Evolutionary conservation across 805 yeast species (phyloP), one percentile per base, ranked within the genome.

Genomic region (Ogataea populi-albae): DNA sequence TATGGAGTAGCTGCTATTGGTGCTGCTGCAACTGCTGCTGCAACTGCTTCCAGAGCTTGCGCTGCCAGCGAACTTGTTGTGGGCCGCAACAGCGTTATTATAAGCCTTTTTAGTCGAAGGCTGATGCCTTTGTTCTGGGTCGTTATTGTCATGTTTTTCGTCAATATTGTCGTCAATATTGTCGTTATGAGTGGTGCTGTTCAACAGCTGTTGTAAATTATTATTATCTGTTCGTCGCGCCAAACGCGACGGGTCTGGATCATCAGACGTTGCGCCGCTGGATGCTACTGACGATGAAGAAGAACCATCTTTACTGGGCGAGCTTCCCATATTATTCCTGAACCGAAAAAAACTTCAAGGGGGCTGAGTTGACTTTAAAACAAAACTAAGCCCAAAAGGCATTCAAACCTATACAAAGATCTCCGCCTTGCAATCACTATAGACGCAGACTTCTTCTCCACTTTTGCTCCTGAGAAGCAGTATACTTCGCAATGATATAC

Each of bases 281-380:
- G 50, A 40, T 28, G 57, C 30, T 33, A 48, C 50, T 40, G 53
- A 67, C 47, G 68, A 69, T 34, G 62, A 50, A 32, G 60, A 37
- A 39, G 50, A 37, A 37, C 56, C 68, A 62, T 62, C 59, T 50
- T 55, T 59, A 41, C 66, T 62, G 49, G 67, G 67, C 40, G 66
- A 57, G 55, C 62, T 64, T 48, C 64, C 64, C 64, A 59, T 59
- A 33, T 43, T 47, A 38, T 35, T 33, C 31, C 23, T 12, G 9
- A 15, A 17, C 27, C 32, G 11, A 25, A 25, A 25, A 25, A n/a
- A n/a, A n/a, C n/a, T n/a, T n/a, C n/a, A n/a, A n/a, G n/a, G n/a
- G n/a, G n/a, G n/a, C n/a, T n/a, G n/a, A n/a, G n/a, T n/a, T n/a
- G n/a, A n/a, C n/a, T n/a, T n/a, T n/a, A n/a, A n/a, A n/a, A n/a